Evolutionary conservation across 352 stramenopile genomes (phyloP), one percentile per base, ranked within the genome.

Genomic region (Pythium brassicae): DNA sequence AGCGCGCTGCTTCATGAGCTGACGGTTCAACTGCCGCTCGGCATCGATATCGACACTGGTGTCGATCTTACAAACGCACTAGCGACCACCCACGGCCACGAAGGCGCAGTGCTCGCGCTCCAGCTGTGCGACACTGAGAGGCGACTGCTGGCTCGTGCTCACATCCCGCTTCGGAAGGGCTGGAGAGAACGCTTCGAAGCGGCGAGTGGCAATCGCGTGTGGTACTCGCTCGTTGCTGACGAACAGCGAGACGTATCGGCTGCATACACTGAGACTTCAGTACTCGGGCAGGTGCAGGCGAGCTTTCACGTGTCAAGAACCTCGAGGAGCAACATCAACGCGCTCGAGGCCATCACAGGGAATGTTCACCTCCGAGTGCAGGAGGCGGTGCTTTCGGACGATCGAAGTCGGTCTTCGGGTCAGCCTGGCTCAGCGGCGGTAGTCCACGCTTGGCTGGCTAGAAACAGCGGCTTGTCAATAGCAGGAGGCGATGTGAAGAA

Each of bases 131-230:
- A 71, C 17, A 51, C 66, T 23, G 42, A 26, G 19, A 65, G 51
- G n/a, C 62, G 62, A 7, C 43, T 32, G 2, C 56, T 66, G 19
- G 68, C 59, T 0, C 53, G 50, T n/a, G 57, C 63, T 12, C 68
- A 79, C 53, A 37, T 79, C 47, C 65, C 68, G 27, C 53, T 79
- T 7, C 54, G 63, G 15, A 65, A 54, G 11, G 66, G 60, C 45
- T 79, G 71, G 71, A 63, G 43, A 56, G 48, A 62, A 20, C 49
- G 35, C 11, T 32, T 54, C n/a, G 32, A 59, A 7, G n/a, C 48
- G 3, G 22, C 39, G 7, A 50, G 20, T 3, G 19, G 17, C 10
- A 34, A 45, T 12, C 23, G 25, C 37, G 37, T 35, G 3, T 67
- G 61, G 55, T 53, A 59, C 20, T 46, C 44, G 50, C 8, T 63